phyloP scores from a whole-genome alignment of 441 rosid genomes.

The Brassica balearica region DNA sequence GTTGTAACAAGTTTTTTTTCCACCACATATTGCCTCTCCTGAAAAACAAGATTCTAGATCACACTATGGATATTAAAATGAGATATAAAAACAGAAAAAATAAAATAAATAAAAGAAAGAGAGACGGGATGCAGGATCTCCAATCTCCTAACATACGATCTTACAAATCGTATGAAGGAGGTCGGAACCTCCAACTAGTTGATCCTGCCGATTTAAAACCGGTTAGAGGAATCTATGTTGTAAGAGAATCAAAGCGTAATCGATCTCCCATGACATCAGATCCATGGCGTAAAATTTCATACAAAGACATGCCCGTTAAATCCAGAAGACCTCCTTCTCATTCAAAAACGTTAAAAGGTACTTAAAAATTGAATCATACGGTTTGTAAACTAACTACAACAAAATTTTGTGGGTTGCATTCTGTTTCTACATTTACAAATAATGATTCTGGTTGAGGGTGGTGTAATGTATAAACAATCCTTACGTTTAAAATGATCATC shows the following conservation, averaged over 20 bases:
- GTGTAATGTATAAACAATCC: neutral
- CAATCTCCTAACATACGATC: conserved; percentile 41
- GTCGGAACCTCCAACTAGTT: conserved; percentile 38
- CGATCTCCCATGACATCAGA: conserved; percentile 30
- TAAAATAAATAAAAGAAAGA: neutral
- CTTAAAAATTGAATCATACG: neutral
- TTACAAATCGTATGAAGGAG: conserved; percentile 35
- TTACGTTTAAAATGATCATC: neutral
- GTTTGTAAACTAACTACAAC: neutral
- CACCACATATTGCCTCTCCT: conserved; percentile 34
- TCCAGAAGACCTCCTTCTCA: conserved; percentile 26
- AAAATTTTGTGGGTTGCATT: neutral
- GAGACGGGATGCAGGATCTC: conserved; percentile 30
- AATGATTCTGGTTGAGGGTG: conserved; percentile 1
- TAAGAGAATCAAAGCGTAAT: conserved; percentile 26
- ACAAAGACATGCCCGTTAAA: conserved; percentile 3
- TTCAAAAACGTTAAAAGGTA: conserved; percentile 33
- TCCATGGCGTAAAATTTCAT: conserved; percentile 29
- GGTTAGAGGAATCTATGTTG: conserved; percentile 26
- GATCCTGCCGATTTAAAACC: conserved; percentile 28
- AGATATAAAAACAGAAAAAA: neutral
- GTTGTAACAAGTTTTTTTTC: conserved; percentile 18
- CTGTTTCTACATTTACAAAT: neutral
- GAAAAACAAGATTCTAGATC: neutral
- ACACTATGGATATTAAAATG: neutral